phyloP scores from a whole-genome alignment of 208 protist genomes.

The Kentomonas sorsogonicus region DNA sequence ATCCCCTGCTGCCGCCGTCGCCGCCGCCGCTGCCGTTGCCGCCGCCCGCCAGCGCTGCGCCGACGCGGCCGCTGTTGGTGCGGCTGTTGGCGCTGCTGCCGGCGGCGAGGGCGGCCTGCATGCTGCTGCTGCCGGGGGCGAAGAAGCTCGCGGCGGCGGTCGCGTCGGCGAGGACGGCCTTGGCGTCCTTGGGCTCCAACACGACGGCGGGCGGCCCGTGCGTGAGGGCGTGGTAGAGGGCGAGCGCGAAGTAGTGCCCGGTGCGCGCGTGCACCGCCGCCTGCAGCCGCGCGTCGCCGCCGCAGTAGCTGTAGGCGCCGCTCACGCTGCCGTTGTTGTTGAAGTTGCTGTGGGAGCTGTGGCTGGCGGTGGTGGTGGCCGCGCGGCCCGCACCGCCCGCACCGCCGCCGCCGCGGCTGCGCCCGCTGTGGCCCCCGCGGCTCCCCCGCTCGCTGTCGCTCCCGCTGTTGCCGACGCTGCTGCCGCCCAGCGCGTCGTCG shows the following conservation, averaged over 20 bases:
- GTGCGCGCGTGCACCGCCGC: too few species aligned
- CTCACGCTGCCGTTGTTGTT: neutral
- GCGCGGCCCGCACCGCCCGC: slow-evolving; percentile 15
- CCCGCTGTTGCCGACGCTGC: slow-evolving; percentile 7
- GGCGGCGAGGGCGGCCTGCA: neutral
- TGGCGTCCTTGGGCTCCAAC: neutral
- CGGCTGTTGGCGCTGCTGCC: neutral
- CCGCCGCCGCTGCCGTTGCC: slow-evolving; percentile 1
- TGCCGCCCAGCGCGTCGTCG: too few species aligned
- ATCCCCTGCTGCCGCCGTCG: neutral
- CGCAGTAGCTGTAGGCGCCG: too few species aligned
- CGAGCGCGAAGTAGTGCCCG: too few species aligned
- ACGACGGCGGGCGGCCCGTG: too few species aligned
- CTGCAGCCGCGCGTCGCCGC: too few species aligned
- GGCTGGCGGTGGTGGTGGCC: too few species aligned
- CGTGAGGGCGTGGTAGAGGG: too few species aligned
- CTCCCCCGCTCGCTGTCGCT: slow-evolving; percentile 10
- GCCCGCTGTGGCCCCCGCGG: neutral
- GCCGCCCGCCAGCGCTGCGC: neutral
- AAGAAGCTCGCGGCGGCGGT: neutral
- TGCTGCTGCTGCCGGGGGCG: neutral
- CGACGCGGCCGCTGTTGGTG: neutral
- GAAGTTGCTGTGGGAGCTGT: neutral
- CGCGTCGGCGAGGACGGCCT: neutral
- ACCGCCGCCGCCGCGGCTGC: slow-evolving; percentile 14